phyloP scores from a whole-genome alignment of 192 early-diverging fungal species.

The Linnemannia schmuckeri region DNA sequence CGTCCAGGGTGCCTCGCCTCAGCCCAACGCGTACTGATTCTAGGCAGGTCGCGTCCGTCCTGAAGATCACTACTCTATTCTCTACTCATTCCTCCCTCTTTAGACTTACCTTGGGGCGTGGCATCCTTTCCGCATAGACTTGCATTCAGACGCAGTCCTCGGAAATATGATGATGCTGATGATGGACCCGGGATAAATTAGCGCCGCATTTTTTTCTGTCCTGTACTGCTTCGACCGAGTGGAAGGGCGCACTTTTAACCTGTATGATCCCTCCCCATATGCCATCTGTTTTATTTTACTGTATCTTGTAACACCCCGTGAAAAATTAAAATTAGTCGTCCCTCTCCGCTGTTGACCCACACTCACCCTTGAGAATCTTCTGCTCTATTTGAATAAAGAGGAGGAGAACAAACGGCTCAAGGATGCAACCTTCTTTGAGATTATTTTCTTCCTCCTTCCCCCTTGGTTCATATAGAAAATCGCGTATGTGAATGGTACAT shows the following conservation, averaged over 20 bases:
- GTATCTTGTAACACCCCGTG: neutral
- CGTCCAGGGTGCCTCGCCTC: neutral
- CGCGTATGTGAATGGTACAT: neutral
- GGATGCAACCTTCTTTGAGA: too few species aligned
- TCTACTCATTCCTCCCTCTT: neutral
- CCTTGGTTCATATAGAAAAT: neutral
- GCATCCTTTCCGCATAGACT: neutral
- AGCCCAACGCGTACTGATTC: neutral
- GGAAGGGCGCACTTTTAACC: neutral
- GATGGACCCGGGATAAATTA: neutral
- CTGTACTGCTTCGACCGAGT: neutral
- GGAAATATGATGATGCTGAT: neutral
- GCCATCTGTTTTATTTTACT: too few species aligned
- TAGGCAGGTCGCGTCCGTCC: neutral
- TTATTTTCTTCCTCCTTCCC: too few species aligned
- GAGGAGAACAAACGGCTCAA: too few species aligned
- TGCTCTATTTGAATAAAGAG: neutral
- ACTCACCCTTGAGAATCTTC: neutral
- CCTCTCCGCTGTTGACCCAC: neutral
- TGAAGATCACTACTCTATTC: neutral
- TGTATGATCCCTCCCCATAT: too few species aligned
- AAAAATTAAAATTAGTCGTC: neutral
- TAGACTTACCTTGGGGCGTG: neutral
- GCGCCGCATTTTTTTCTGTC: neutral
- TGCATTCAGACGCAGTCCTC: neutral